These are phyloP conservation scores for Gryganskiella cystojenkinii DNA, from an alignment of 192 early-diverging fungal species.

Conservation along the genomic window DNA sequence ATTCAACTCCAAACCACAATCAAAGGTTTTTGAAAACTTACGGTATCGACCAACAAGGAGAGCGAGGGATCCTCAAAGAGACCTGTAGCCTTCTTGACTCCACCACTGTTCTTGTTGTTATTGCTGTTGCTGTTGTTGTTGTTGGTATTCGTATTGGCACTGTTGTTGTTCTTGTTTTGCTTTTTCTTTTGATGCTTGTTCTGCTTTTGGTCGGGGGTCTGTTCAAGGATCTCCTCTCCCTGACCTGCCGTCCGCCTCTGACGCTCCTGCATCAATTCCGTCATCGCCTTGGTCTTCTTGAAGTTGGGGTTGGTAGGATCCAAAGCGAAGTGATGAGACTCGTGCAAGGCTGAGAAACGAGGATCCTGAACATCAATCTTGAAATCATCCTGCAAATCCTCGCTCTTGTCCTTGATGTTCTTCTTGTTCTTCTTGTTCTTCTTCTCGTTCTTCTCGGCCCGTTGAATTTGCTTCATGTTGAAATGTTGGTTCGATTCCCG, in stretches of 20 bases:
- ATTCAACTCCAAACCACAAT: neutral
- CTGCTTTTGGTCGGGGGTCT: slow-evolving; percentile 7
- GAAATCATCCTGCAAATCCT: slow-evolving; percentile 81
- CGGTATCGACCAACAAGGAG: slow-evolving; percentile 65
- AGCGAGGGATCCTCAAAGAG: slow-evolving; percentile 59
- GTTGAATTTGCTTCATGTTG: slow-evolving; percentile 87
- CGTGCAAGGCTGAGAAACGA: slow-evolving; percentile 83
- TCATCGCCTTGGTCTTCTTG: slow-evolving; percentile 88
- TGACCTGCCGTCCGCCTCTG: slow-evolving; percentile 44
- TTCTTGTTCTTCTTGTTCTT: slow-evolving; percentile 61
- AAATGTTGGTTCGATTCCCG: slow-evolving; percentile 78
- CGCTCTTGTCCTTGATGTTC: slow-evolving; percentile 60
- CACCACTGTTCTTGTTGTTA: slow-evolving; percentile 11
- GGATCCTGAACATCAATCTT: slow-evolving; percentile 87
- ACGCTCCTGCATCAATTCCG: slow-evolving; percentile 70
- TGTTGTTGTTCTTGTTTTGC: slow-evolving; percentile 24
- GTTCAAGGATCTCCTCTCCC: slow-evolving; percentile 19
- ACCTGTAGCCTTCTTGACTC: slow-evolving; percentile 18
- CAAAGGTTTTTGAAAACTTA: slow-evolving; percentile 27
- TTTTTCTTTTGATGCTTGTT: slow-evolving; percentile 36
- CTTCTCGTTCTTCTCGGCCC: slow-evolving; percentile 82
- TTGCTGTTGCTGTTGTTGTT: slow-evolving; percentile 26
- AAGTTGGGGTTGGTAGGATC: slow-evolving; percentile 95
- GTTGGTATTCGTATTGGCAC: slow-evolving; percentile 18
- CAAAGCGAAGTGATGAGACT: slow-evolving; percentile 91